Conservation (phyloP, 2,329 filamentous ascomycete genomes). For the Pyrenophora seminiperda region DNA sequence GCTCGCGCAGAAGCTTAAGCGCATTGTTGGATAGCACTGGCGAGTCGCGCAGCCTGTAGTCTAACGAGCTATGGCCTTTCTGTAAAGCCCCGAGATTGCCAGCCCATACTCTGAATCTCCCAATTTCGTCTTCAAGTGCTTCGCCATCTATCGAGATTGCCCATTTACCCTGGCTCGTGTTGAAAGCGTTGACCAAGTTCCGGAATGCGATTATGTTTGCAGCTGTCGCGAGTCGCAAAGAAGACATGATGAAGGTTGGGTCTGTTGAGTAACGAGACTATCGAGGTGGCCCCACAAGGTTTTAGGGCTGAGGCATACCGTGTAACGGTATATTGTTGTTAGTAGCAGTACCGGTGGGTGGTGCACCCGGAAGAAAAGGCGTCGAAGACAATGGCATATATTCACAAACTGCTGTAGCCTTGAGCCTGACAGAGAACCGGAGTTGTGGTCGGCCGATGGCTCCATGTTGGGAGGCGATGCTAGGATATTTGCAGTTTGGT, state of each 20-base stretch:
- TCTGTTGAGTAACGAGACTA: slow-evolving; percentile 18
- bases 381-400: slow-evolving; percentile 1
- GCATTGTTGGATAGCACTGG: slow-evolving; percentile 41
- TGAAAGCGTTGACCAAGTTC: slow-evolving; percentile 27
- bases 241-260: slow-evolving; percentile 17
- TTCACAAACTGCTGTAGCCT: slow-evolving; percentile 5
- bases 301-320: neutral
- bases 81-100: slow-evolving; percentile 45
- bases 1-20: slow-evolving; percentile 42
- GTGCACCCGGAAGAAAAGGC: neutral
- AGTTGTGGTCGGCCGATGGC: slow-evolving; percentile 4
- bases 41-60: slow-evolving; percentile 46
- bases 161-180: slow-evolving; percentile 17
- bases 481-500: slow-evolving; percentile 11
- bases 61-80: slow-evolving; percentile 45
- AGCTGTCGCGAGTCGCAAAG: slow-evolving; percentile 39
- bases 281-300: neutral
- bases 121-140: slow-evolving; percentile 44
- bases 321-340: neutral
- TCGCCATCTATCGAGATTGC: slow-evolving; percentile 30
- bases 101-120: slow-evolving; percentile 46
- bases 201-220: slow-evolving; percentile 41
- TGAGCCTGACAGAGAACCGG: neutral
- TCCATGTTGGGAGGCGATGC: slow-evolving; percentile 9
- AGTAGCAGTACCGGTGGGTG: neutral